phyloP scores from a whole-genome alignment of 495 filamentous ascomycete genomes.

The Amorphotheca resinae region DNA sequence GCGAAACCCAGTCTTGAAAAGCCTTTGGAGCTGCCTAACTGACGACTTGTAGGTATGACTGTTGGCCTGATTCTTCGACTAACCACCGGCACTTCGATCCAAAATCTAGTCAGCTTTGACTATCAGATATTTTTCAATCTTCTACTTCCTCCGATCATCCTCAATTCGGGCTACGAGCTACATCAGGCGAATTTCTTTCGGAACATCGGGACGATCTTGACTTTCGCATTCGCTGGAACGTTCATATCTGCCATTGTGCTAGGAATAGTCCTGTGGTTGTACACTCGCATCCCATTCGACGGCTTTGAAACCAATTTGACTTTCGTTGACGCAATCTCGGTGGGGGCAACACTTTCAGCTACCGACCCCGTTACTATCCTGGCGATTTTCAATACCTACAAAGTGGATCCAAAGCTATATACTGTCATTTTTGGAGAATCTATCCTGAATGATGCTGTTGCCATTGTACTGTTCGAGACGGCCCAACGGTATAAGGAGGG shows the following conservation, averaged over 20 bases:
- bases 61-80: constrained; percentile 83
- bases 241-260: constrained; percentile 94
- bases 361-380: constrained; percentile 96
- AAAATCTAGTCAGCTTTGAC: constrained; percentile 83
- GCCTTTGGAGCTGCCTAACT: not conserved
- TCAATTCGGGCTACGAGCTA: constrained; percentile 92
- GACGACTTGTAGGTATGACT: constrained; percentile 64
- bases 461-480: constrained; percentile 96
- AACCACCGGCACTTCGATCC: constrained; percentile 64
- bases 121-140: constrained; percentile 99
- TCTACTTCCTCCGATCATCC: constrained; percentile 90
- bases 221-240: constrained; percentile 96
- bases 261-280: constrained; percentile 74
- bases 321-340: constrained; percentile 89
- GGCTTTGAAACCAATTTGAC: constrained; percentile 54
- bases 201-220: constrained; percentile 93
- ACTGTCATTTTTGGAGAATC: constrained; percentile 98
- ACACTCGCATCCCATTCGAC: constrained; percentile 76
- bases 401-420: constrained; percentile 96
- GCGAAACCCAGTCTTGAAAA: constrained; percentile 19
- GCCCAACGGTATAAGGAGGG: constrained; percentile 74
- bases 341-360: constrained; percentile 89
- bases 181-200: constrained; percentile 98
- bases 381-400: constrained; percentile 98
- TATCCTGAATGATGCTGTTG: constrained; percentile 94